Conservation (phyloP, 164 flowering plant species). For the Santalum album region DNA sequence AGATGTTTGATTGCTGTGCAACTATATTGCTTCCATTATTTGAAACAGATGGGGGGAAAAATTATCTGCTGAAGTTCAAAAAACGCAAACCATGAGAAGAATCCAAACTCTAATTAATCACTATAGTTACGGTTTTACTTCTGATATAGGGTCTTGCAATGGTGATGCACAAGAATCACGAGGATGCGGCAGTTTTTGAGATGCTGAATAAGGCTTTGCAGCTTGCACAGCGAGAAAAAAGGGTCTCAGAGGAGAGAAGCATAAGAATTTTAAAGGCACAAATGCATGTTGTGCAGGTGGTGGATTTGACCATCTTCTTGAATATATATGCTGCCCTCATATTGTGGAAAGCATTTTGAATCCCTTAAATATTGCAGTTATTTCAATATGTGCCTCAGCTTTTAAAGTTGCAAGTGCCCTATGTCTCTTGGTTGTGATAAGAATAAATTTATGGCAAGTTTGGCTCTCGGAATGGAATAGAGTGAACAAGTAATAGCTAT, state of each 20-base stretch:
- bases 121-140: background rate
- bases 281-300: conserved; percentile 80
- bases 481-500: no score
- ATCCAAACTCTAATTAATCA: no score
- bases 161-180: conserved; percentile 89
- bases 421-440: background rate
- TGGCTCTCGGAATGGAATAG: no score
- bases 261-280: conserved; percentile 82
- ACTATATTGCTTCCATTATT: no score
- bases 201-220: conserved; percentile 72
- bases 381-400: background rate
- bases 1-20: no score
- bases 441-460: background rate
- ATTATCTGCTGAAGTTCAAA: no score
- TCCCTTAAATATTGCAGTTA: background rate
- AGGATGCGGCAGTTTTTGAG: conserved; percentile 73
- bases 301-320: background rate
- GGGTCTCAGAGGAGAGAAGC: conserved; percentile 82
- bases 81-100: no score
- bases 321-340: background rate
- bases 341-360: background rate
- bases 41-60: no score
- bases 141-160: conserved; percentile 70
- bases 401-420: background rate
- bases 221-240: conserved; percentile 47